Conservation (phyloP, 2,329 filamentous ascomycete species). For the Alternaria infectoria region DNA sequence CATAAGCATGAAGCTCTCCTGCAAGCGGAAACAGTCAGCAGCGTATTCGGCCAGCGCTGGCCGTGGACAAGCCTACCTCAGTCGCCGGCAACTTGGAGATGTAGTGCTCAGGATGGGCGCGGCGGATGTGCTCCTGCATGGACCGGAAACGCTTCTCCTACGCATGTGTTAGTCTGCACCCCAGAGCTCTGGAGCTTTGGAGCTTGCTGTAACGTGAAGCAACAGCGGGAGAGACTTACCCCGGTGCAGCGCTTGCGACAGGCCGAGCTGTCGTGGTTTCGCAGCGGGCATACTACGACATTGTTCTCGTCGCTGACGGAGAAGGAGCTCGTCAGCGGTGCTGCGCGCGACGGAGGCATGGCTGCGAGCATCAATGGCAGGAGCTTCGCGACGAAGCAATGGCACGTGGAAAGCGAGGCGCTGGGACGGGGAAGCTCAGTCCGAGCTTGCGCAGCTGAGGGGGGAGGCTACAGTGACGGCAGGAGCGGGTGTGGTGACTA, state of each 20-base stretch:
- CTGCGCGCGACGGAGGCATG: conserved; percentile 83
- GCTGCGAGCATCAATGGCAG: conserved; percentile 53
- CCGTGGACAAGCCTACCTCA: conserved; percentile 56
- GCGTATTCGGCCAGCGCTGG: neutral
- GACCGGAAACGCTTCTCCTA: conserved; percentile 96
- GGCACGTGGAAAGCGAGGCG: conserved; percentile 7
- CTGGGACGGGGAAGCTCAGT: neutral
- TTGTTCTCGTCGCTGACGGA: conserved; percentile 91
- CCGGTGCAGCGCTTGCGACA: conserved; percentile 98
- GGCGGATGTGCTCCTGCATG: conserved; percentile 99
- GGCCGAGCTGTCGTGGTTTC: conserved; percentile 94
- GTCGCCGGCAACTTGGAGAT: conserved; percentile 97
- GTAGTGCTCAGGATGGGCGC: conserved; percentile 95
- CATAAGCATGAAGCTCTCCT: conserved; percentile 94
- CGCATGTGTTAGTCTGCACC: conserved; percentile 34
- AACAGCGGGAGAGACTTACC: conserved; percentile 68
- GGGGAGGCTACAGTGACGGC: neutral
- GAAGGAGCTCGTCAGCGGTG: conserved; percentile 86
- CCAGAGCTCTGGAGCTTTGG: conserved; percentile 3
- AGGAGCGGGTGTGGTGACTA: conserved; percentile 5
- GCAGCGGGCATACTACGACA: conserved; percentile 94
- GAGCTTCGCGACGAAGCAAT: conserved; percentile 11
- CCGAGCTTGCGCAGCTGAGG: conserved; percentile 8
- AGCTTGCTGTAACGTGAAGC: conserved; percentile 7
- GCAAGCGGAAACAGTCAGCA: conserved; percentile 6